Evolutionary conservation across 768 basidiomycete genomes (phyloP), one percentile per base, ranked within the genome.

Genomic region (Lactarius evosmus): DNA sequence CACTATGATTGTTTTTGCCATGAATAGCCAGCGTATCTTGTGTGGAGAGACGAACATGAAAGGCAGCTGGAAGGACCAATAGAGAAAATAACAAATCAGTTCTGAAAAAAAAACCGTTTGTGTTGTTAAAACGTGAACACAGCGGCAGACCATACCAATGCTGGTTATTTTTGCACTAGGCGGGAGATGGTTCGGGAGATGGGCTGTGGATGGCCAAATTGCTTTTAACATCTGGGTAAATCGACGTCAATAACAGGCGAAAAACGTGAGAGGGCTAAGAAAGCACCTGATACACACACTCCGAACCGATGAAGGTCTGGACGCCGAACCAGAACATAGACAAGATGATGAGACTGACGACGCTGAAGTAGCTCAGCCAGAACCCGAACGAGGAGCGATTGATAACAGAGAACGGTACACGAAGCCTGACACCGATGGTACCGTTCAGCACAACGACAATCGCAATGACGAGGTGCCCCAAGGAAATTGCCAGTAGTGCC

Each of bases 341-440:
- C 25, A 94, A 81, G n/a, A 91, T 75, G 49, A 86, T 81, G 25
- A 91, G 83, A 67, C 88, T 91, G 62, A 93, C 72, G 50, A 95
- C 88, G 63, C 84, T 85, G 74, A 93, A 93, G 75, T 92, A 94
- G 71, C 90, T 89, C 69, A 94, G 82, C 85, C 89, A 94, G 77
- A 93, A 94, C 2, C 93, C 93, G 69, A 94, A 91, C 0, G 89
- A 92, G 2, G 92, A 91, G 17, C 93, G 80, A 68, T 87, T 90
- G n/a, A 93, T 78, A 53, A 94, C 82, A 1, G 84, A 80, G 72
- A 93, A 93, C 0, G 88, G 83, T 27, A 93, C 77, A 68, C 90
- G 90, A 50, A 91, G 80, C 25, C 88, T 82, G 29, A 91, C 88
- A 30, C 92, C 90, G 30, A 85, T 81, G 4, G 87, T 85, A 56